Percentiles rank a stretch among this genome's conserved stretches.
Evolutionary conservation across 768 basidiomycete genomes (phyloP).

Genomic region (Dioszegia aurantiaca): DNA sequence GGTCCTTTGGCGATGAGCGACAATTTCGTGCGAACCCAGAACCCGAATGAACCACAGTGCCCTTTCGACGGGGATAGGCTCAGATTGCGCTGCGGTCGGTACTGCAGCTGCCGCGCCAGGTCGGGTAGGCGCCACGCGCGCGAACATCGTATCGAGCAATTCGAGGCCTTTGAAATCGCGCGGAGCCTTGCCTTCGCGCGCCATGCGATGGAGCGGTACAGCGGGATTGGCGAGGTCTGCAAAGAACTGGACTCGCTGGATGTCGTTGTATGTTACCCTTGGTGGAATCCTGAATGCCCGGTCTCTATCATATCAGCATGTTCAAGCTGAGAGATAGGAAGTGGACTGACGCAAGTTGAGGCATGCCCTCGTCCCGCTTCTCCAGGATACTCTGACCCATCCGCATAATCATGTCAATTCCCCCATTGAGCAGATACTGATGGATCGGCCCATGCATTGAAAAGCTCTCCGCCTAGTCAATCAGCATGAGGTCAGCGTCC

Average conservation of each 20-base stretch:
- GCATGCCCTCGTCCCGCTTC: slow-evolving; percentile 44
- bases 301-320: slow-evolving; percentile 21
- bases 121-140: slow-evolving; percentile 20
- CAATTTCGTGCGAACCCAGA: slow-evolving; percentile 44
- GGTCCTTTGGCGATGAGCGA: slow-evolving; percentile 37
- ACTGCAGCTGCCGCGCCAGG: slow-evolving; percentile 3
- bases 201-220: slow-evolving; percentile 40
- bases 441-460: slow-evolving; percentile 48
- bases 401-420: slow-evolving; percentile 34
- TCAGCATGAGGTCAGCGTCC: no score
- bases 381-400: slow-evolving; percentile 35
- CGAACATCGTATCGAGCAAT: slow-evolving; percentile 44
- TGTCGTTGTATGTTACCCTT: slow-evolving; percentile 46
- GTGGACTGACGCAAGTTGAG: slow-evolving; percentile 33
- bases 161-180: slow-evolving; percentile 49
- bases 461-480: slow-evolving; percentile 41
- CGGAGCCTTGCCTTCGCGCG: slow-evolving; percentile 34
- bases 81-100: slow-evolving; percentile 10
- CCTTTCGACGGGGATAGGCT: slow-evolving; percentile 40
- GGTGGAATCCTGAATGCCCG: slow-evolving; percentile 42
- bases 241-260: slow-evolving; percentile 41
- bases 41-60: slow-evolving; percentile 49
- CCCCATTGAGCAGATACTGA: slow-evolving; percentile 33
- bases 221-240: slow-evolving; percentile 42
- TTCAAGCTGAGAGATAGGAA: neutral